A percentile compares a stretch with the other conserved stretches of the same genome.
Evolutionary conservation across 2,329 filamentous ascomycete genomes (phyloP).

Genomic region (Cladosporium sp.): DNA sequence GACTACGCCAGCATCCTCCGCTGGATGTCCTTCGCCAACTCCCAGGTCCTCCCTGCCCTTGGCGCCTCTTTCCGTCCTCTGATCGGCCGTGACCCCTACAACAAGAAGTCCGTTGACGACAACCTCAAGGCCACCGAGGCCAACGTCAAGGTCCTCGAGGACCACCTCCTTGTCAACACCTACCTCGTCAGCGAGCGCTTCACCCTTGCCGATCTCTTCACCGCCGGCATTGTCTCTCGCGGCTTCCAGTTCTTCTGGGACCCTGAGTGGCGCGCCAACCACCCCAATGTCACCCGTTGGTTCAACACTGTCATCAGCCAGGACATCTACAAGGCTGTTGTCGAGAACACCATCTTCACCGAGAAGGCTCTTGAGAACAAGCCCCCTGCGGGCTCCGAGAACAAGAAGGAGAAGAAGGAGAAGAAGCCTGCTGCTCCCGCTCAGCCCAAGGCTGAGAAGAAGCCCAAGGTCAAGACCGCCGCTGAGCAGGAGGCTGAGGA

Average conservation of each 20-base stretch:
- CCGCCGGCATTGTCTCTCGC: constrained; percentile 70
- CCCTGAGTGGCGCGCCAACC: constrained; percentile 75
- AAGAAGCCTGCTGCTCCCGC: constrained; percentile 21
- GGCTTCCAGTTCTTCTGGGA: constrained; percentile 94
- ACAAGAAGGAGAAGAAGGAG: constrained; percentile 56
- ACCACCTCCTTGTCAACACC: constrained; percentile 86
- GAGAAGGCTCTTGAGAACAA: constrained; percentile 73
- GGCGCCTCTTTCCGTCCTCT: constrained; percentile 83
- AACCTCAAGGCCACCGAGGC: constrained; percentile 64
- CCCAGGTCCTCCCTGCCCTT: constrained; percentile 70
- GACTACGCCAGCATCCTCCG: constrained; percentile 97
- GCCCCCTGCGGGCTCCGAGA: constrained; percentile 47
- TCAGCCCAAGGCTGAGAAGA: constrained; percentile 46
- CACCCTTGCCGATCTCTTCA: constrained; percentile 92
- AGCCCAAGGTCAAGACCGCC: constrained; percentile 52
- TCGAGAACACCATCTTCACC: constrained; percentile 70
- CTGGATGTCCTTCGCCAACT: constrained; percentile 97
- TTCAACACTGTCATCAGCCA: constrained; percentile 92
- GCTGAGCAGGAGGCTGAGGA: constrained; percentile 55
- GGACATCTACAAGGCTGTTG: constrained; percentile 79
- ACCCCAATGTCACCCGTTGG: constrained; percentile 90
- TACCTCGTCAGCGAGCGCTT: constrained; percentile 97
- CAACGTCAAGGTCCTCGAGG: constrained; percentile 70
- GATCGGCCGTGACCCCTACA: constrained; percentile 77
- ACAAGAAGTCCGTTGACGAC: constrained; percentile 96